Conservation (phyloP, 2,329 filamentous ascomycete genomes). For the Ampelomyces quisqualis region DNA sequence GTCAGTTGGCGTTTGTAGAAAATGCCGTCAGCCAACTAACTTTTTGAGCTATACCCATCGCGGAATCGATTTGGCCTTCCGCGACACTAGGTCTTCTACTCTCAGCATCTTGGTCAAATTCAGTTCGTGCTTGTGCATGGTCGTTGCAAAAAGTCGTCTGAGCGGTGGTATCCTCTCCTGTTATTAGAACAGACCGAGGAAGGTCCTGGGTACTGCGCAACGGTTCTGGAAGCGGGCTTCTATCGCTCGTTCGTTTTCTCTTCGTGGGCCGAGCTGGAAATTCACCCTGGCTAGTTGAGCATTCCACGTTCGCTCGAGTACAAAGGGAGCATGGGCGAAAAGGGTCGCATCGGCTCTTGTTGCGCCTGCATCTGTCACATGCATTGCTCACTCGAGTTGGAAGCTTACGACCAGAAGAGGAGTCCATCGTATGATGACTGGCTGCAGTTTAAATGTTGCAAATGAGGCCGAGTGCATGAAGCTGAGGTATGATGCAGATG, state of each 20-base stretch:
- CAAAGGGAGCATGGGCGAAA: background rate
- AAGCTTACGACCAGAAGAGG: background rate
- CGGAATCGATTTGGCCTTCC: background rate
- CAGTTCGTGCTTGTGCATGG: background rate
- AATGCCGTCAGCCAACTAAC: background rate
- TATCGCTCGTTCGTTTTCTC: background rate
- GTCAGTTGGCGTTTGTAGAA: background rate
- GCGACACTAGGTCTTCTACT: background rate
- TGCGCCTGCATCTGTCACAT: background rate
- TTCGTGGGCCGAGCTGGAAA: background rate
- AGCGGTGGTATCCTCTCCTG: too few relatives aligned
- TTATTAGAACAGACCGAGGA: too few relatives aligned
- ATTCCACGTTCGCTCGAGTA: constrained; percentile 1
- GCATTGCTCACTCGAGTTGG: constrained; percentile 1
- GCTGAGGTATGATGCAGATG: too few relatives aligned
- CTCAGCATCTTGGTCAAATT: background rate
- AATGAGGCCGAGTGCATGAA: too few relatives aligned
- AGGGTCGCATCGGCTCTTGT: constrained; percentile 1
- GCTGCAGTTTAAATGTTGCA: too few relatives aligned
- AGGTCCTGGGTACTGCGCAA: background rate
- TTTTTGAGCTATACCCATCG: constrained; percentile 2
- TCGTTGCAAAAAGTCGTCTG: background rate
- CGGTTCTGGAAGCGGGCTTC: background rate
- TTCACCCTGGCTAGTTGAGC: background rate
- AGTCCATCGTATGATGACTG: too few relatives aligned